Evolutionary conservation across 306 rosid genomes (phyloP).

Genomic region (Fagus crenata): DNA sequence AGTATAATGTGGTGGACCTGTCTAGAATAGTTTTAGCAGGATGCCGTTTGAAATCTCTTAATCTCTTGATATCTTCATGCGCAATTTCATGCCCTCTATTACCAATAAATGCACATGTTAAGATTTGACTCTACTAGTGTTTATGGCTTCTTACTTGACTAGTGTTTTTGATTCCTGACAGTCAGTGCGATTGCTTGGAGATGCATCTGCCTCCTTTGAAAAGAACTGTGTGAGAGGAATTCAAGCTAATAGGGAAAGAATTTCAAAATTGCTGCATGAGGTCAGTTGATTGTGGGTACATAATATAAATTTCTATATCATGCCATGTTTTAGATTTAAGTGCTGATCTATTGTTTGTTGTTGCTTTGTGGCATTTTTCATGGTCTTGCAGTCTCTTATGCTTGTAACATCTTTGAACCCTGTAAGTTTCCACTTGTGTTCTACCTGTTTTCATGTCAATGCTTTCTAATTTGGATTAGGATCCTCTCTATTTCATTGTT

Average conservation of each 20-base stretch:
- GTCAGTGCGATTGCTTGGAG: constrained; percentile 95
- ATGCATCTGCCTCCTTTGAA: constrained; percentile 89
- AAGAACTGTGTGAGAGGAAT: constrained; percentile 97
- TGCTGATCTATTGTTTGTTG: constrained; percentile 35
- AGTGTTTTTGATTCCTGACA: constrained; percentile 34
- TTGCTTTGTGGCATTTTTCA: constrained; percentile 30
- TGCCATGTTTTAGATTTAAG: constrained; percentile 23
- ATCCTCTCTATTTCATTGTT: no score
- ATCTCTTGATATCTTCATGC: constrained; percentile 16
- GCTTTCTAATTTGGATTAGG: not conserved
- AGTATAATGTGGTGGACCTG: constrained; percentile 17
- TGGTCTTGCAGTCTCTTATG: constrained; percentile 82
- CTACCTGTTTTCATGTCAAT: not conserved
- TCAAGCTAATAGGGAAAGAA: constrained; percentile 90
- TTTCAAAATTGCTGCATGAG: constrained; percentile 89
- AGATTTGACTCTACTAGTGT: not conserved
- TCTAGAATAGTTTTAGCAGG: not conserved
- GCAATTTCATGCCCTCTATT: constrained; percentile 14
- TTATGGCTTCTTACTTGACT: constrained; percentile 1
- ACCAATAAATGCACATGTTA: constrained; percentile 10
- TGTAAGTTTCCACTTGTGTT: constrained; percentile 50
- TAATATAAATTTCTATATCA: not conserved
- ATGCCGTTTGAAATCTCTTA: constrained; percentile 8
- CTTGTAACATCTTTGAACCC: constrained; percentile 94
- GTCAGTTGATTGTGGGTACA: constrained; percentile 44